Evolutionary conservation across 2,329 filamentous ascomycete species (phyloP), one percentile per base, ranked within the genome.

Genomic region (Colletotrichum abscissum): DNA sequence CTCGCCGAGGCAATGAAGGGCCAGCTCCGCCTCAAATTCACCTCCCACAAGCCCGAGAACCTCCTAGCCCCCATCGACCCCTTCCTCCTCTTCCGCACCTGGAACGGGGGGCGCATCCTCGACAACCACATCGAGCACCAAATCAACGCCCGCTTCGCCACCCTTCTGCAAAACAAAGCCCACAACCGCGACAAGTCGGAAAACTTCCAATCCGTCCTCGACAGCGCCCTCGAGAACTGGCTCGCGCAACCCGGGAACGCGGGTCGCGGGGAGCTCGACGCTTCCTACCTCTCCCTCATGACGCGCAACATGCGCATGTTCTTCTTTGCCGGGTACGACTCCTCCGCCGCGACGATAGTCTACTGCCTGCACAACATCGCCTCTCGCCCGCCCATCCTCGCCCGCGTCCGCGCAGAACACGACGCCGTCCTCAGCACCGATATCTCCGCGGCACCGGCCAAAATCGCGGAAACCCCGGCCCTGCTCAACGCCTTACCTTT

Each of bases 401-500:
- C 75, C 16, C 75, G 75, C 14, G 65, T 83, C 30, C 78, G 80
- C 16, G 78, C 77, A 28, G 89, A 92, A 77, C 87, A 89, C 75
- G 85, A 88, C 75, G 78, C 80, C 1, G 82, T 91, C 14, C 87
- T 90, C 59, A 85, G 87, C 12, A 74, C 81, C 6, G 69, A 74
- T 59, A 3, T 56, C 9, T 19, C n/a, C 19, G 12, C 63, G 12
- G 24, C 72, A 24, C 52, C 72, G 3, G 58, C 63, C 33, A 30
- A 42, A 33, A 60, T 74, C 28, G 46, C 46, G 33, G 69, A 79
- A 82, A 14, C 87, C 33, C 83, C 87, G 5, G 78, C 84, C 38
- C 81, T 87, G 16, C 82, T 91, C 67, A 88, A 87, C 77, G 82
- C 84, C 33, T 83, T 91, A 19, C 82, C 84, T 0, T 91, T 89